These are phyloP conservation scores for Amorphotheca resinae DNA, from an alignment of 495 filamentous ascomycete genomes.

Conservation along the genomic window DNA sequence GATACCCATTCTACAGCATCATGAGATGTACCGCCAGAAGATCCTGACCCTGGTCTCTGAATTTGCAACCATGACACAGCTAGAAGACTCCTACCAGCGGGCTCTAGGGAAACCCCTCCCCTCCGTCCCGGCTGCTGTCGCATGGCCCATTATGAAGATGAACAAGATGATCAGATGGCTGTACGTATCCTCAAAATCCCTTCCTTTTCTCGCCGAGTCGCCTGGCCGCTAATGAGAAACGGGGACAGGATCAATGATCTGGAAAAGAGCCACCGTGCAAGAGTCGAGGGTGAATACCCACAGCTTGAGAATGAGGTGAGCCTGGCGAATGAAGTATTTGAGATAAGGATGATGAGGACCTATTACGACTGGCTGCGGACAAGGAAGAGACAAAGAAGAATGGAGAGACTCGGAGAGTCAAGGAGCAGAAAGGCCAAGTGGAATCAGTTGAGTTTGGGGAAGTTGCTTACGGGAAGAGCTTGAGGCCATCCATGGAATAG, in stretches of 20 bases:
- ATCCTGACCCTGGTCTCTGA: slow-evolving; percentile 18
- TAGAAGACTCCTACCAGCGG: slow-evolving; percentile 15
- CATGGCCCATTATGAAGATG: slow-evolving; percentile 13
- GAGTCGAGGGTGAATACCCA: slow-evolving; percentile 14
- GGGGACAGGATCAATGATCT: slow-evolving; percentile 12
- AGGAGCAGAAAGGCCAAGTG: slow-evolving; percentile 6
- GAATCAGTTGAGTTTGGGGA: slow-evolving; percentile 18
- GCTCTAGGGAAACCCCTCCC: slow-evolving; percentile 21
- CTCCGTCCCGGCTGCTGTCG: slow-evolving; percentile 15
- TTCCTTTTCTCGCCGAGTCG: too few species aligned
- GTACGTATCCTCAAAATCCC: slow-evolving; percentile 4
- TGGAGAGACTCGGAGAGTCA: too few species aligned
- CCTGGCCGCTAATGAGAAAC: neutral
- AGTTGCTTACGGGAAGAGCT: slow-evolving; percentile 14
- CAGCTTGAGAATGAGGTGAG: slow-evolving; percentile 17
- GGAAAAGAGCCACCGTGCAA: slow-evolving; percentile 18
- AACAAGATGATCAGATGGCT: slow-evolving; percentile 17
- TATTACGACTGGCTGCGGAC: slow-evolving; percentile 19
- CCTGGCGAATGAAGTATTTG: slow-evolving; percentile 18
- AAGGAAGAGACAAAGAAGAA: neutral
- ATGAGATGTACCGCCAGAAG: slow-evolving; percentile 19
- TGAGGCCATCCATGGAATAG: too few species aligned
- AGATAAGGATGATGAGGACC: slow-evolving; percentile 18
- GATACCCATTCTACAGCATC: slow-evolving; percentile 13
- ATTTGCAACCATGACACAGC: slow-evolving; percentile 18